Conservation (phyloP, 768 basidiomycete genomes). For the Serendipita vermifera region DNA sequence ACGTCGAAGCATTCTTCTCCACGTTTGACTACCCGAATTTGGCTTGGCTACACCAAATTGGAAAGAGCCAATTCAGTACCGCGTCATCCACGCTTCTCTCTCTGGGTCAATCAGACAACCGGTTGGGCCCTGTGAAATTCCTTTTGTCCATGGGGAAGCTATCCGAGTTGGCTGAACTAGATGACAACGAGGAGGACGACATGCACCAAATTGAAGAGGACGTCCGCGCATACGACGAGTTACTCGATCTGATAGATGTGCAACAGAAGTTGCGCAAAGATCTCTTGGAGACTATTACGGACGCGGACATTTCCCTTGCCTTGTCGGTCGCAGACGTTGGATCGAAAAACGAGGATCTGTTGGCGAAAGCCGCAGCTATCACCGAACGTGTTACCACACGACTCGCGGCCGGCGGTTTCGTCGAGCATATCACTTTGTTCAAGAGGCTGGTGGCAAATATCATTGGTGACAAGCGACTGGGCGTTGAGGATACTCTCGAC, state of each 20-base stretch:
- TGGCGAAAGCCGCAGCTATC: not conserved
- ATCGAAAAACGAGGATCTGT: not conserved
- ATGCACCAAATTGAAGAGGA: constrained; percentile 34
- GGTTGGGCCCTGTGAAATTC: constrained; percentile 51
- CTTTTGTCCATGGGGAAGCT: constrained; percentile 88
- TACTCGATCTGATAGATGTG: constrained; percentile 75
- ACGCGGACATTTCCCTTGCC: not conserved
- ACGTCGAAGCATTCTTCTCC: constrained; percentile 63
- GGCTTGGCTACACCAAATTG: constrained; percentile 83
- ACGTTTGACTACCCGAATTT: constrained; percentile 43
- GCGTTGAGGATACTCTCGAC: constrained; percentile 71
- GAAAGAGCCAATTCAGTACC: constrained; percentile 46
- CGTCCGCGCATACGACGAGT: constrained; percentile 67
- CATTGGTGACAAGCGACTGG: constrained; percentile 59
- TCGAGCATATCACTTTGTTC: constrained; percentile 32
- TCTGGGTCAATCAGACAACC: constrained; percentile 45
- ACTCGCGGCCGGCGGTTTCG: constrained; percentile 2
- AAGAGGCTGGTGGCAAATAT: constrained; percentile 53
- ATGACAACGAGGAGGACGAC: constrained; percentile 33
- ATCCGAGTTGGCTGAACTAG: constrained; percentile 50
- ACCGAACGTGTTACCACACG: constrained; percentile 1
- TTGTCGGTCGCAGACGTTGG: not conserved
- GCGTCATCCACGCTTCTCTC: constrained; percentile 51
- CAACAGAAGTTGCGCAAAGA: constrained; percentile 57
- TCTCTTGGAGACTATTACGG: constrained; percentile 41